These are phyloP conservation scores for Hypoxylon sp. DNA, from an alignment of 2,329 filamentous ascomycete species.

Conservation along the genomic window DNA sequence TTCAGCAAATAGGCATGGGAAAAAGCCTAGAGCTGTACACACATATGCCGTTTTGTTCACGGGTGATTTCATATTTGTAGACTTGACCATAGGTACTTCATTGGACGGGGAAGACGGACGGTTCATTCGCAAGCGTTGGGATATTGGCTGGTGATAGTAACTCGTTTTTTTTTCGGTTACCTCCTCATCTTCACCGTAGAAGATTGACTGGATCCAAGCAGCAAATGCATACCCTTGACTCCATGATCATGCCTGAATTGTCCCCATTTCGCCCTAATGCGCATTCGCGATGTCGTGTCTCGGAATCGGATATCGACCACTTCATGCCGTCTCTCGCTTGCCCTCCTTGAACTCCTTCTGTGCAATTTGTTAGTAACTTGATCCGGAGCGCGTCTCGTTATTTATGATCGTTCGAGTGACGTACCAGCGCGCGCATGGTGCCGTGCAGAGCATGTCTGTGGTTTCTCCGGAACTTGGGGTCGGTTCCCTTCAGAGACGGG, in stretches of 20 bases:
- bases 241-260: constrained; percentile 52
- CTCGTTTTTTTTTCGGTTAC: constrained; percentile 49
- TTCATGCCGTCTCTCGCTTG: constrained; percentile 85
- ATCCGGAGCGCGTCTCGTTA: background rate
- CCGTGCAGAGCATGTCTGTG: constrained; percentile 99
- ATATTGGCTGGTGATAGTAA: constrained; percentile 29
- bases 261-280: constrained; percentile 49
- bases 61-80: constrained; percentile 10
- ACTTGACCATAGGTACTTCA: background rate
- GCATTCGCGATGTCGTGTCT: constrained; percentile 47
- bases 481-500: constrained; percentile 97
- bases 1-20: constrained; percentile 59
- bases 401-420: constrained; percentile 53
- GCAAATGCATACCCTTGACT: constrained; percentile 53
- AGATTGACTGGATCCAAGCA: constrained; percentile 48
- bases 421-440: constrained; percentile 96
- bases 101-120: constrained; percentile 6
- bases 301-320: constrained; percentile 43
- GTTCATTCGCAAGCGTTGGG: constrained; percentile 15
- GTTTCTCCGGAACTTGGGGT: constrained; percentile 99
- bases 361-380: constrained; percentile 37
- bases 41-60: constrained; percentile 57
- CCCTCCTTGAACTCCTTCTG: constrained; percentile 97
- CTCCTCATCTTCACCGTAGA: constrained; percentile 49
- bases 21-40: constrained; percentile 62